Percentiles rank a stretch among this genome's conserved stretches.
Conservation (phyloP, 331 rosid species). For the Phaseolus coccineus region DNA sequence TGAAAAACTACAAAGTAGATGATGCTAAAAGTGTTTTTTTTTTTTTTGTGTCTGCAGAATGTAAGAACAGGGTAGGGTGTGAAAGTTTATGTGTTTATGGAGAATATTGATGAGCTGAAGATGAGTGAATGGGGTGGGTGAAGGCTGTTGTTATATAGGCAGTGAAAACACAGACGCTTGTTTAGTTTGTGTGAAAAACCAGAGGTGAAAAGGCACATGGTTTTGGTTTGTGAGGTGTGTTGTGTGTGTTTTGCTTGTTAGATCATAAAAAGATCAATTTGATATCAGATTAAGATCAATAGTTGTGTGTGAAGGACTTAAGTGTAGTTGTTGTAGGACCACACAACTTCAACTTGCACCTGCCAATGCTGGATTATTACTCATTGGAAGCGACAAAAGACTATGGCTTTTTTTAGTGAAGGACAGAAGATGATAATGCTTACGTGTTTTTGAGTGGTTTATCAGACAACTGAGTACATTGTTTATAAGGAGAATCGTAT, state of each 20-base stretch:
- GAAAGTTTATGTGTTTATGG: conserved; percentile 8
- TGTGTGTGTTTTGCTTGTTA: background rate
- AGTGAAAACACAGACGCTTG: background rate
- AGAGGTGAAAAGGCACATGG: conserved; percentile 39
- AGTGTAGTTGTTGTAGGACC: conserved; percentile 16
- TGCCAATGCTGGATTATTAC: background rate
- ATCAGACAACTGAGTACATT: background rate
- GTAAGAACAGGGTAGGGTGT: background rate
- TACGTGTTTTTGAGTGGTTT: background rate
- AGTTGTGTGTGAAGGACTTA: background rate
- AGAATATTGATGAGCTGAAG: conserved; percentile 15
- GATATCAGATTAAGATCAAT: background rate
- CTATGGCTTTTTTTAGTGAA: background rate
- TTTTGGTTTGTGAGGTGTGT: conserved; percentile 32
- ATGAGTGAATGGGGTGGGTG: background rate
- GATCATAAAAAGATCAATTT: background rate
- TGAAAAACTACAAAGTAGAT: background rate
- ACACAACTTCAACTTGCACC: conserved; percentile 22
- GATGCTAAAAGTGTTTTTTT: background rate
- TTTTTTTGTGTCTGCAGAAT: background rate
- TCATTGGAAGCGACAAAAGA: conserved; percentile 13
- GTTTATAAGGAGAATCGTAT: background rate
- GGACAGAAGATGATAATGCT: background rate
- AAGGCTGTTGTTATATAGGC: background rate
- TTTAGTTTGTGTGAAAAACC: conserved; percentile 32